Evolutionary conservation across 2,329 filamentous ascomycete genomes (phyloP), one percentile per base, ranked within the genome.

Genomic region (Paecilomyces formosus): DNA sequence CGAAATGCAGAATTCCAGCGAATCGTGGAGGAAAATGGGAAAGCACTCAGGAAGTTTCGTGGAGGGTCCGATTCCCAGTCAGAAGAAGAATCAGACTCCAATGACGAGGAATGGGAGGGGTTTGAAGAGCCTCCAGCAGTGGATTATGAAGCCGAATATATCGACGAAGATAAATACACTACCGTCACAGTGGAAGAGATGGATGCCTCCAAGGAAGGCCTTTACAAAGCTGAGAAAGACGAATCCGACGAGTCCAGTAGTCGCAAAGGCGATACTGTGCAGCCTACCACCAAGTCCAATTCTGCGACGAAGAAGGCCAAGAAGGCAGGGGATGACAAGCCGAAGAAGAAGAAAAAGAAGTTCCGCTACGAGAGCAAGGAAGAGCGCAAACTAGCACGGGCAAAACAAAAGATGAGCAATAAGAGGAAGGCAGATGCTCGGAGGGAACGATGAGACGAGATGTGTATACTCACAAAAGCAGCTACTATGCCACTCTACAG

Each of bases 91-190:
- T 65, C 64, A 7, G 75, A 77, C 3, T 74, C 68, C 8, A 78
- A 79, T 0, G 76, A 77, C 1, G 78, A 82, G 13, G 83, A 86
- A 66, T 92, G 88, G 85, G 80, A 80, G 55, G 89, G 88, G 0
- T 81, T 92, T 56, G 78, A 68, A 35, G 74, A 76, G 18, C 74
- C 73, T 45, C 81, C 85, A 22, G 76, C 77, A 6, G 74, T 94
- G 52, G 87, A 95, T 70, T 86, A 90, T 65, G 89, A 96, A 72
- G 92, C 93, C 65, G 92, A 97, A 73, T 99, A 97, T 76, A 85
- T 97, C 64, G 94, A 99, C 73, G 94, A 97, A 72, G 93, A 97
- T 73, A 89, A 89, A 70, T 97, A 91, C 72, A 97, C 94, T 0
- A 96, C 91, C 0, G 94, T 99, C 26, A 97, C 90, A 0, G 87